phyloP scores from a whole-genome alignment of 202 grass and related monocot genomes.

The Panicum virgatum region DNA sequence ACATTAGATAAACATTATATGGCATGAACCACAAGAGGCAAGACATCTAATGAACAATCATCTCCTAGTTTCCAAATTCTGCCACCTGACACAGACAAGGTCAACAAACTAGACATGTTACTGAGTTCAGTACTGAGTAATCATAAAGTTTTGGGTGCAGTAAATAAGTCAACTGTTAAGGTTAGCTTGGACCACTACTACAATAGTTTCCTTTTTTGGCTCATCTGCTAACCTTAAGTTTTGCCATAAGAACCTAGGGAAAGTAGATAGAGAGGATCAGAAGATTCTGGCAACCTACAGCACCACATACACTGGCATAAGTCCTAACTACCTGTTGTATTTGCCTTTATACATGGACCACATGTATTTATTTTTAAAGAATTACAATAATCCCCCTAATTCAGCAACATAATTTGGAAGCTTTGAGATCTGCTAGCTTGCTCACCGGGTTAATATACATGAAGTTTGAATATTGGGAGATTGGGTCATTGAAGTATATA shows the following conservation, averaged over 20 bases:
- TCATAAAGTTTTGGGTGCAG: slow-evolving; percentile 1
- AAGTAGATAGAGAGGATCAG: not conserved
- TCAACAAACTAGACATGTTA: slow-evolving; percentile 8
- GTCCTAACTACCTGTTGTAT: not conserved
- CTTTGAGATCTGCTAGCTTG: slow-evolving; percentile 8
- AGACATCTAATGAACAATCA: slow-evolving; percentile 12
- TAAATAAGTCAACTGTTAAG: not conserved
- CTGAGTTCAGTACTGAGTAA: not conserved
- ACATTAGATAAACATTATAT: slow-evolving; percentile 25
- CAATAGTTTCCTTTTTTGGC: not conserved
- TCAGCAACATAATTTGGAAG: slow-evolving; percentile 1
- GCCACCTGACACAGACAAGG: slow-evolving; percentile 1
- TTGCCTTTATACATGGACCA: not conserved
- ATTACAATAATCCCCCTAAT: not conserved
- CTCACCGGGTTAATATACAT: not conserved
- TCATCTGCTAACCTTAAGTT: not conserved
- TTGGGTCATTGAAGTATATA: not conserved
- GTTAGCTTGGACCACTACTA: not conserved
- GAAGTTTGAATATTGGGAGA: not conserved
- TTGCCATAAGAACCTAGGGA: not conserved
- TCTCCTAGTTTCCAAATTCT: not conserved
- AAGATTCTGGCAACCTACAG: not conserved
- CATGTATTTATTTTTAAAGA: not conserved
- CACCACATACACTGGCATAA: not conserved
- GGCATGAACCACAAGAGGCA: slow-evolving; percentile 5